phyloP scores from a whole-genome alignment of 2,329 filamentous ascomycete species.

The Cladosporium oxysporum region DNA sequence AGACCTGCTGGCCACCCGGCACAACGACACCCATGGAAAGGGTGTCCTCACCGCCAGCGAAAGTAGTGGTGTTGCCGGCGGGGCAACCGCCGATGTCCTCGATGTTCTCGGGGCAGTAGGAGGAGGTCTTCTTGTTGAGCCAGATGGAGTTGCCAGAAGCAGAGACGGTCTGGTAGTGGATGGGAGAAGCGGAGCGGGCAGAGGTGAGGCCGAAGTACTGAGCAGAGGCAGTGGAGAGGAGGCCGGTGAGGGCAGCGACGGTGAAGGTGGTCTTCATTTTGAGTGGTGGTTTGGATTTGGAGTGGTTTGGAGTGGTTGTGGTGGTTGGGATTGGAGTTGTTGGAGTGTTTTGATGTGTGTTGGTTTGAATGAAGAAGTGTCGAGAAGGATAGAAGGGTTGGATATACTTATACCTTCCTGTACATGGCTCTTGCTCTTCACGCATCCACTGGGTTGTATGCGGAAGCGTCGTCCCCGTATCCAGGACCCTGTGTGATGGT shows the following conservation, averaged over 20 bases:
- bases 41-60: constrained; percentile 22
- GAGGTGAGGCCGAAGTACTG: constrained; percentile 33
- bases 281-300: background rate
- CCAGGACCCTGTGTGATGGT: background rate
- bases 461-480: constrained; percentile 7
- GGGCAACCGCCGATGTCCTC: constrained; percentile 28
- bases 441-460: background rate
- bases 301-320: background rate
- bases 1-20: constrained; percentile 36
- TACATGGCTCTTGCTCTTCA: background rate
- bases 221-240: constrained; percentile 25
- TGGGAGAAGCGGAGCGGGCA: constrained; percentile 30
- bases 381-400: background rate
- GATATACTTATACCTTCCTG: constrained; percentile 15
- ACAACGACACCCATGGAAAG: constrained; percentile 31
- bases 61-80: constrained; percentile 25
- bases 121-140: constrained; percentile 33
- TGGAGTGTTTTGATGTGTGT: constrained; percentile 1
- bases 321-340: constrained; percentile 1
- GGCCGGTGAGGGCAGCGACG: constrained; percentile 23
- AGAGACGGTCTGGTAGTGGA: constrained; percentile 32
- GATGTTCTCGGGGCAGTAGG: constrained; percentile 35
- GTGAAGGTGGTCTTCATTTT: constrained; percentile 30
- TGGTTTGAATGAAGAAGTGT: background rate
- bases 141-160: constrained; percentile 31